These are phyloP conservation scores for Inga laurina DNA, from an alignment of 306 rosid genomes.

Conservation along the genomic window DNA sequence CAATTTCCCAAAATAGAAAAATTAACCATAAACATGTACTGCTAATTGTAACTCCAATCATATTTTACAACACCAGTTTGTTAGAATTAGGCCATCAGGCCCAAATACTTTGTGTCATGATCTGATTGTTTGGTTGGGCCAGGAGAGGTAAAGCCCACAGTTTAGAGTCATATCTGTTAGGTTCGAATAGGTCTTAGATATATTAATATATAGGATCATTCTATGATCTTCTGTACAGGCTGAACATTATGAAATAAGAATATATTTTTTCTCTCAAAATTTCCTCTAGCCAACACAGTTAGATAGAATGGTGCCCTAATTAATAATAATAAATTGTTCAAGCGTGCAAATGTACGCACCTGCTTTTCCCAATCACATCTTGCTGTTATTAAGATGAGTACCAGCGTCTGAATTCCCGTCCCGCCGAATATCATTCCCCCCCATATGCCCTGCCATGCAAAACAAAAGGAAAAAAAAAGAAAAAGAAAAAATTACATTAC, in stretches of 20 bases:
- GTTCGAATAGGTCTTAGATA: too few species aligned
- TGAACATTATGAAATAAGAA: too few species aligned
- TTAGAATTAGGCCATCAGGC: too few species aligned
- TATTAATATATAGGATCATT: too few species aligned
- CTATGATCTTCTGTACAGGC: too few species aligned
- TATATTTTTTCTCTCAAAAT: too few species aligned
- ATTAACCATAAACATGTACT: background rate
- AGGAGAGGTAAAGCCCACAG: too few species aligned
- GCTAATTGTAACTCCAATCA: too few species aligned
- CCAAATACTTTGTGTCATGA: too few species aligned
- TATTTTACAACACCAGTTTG: background rate
- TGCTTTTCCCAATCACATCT: constrained; percentile 67
- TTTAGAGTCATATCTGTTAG: too few species aligned
- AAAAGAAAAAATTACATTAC: background rate
- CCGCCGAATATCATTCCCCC: constrained; percentile 89
- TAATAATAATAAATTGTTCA: background rate
- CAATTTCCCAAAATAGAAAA: background rate
- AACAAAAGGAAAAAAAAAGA: background rate
- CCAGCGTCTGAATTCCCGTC: constrained; percentile 60
- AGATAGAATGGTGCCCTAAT: background rate
- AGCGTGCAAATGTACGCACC: constrained; percentile 50
- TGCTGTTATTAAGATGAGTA: constrained; percentile 40
- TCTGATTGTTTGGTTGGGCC: too few species aligned
- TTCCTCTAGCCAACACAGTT: too few species aligned
- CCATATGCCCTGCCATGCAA: constrained; percentile 65